These are phyloP conservation scores for Beauveria caledonica DNA, from an alignment of 2,329 filamentous ascomycete genomes.

Conservation along the genomic window DNA sequence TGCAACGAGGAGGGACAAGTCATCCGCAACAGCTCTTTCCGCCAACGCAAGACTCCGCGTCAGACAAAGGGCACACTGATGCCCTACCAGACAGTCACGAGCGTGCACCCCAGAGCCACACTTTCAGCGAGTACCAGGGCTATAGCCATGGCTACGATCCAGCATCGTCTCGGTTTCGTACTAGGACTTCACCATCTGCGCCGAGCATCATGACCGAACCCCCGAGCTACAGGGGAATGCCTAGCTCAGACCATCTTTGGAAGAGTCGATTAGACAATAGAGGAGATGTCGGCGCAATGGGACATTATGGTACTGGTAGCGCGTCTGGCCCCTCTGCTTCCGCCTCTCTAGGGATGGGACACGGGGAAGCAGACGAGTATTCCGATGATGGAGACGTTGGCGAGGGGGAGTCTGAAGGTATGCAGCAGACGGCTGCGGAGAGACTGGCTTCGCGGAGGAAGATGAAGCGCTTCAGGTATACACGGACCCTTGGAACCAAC, in stretches of 20 bases:
- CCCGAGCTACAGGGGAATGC: neutral
- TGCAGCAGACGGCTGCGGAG: slow-evolving; percentile 44
- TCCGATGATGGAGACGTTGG: slow-evolving; percentile 10
- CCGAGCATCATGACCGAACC: slow-evolving; percentile 7
- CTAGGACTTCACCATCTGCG: slow-evolving; percentile 7
- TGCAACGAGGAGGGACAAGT: neutral
- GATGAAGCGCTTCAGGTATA: slow-evolving; percentile 73
- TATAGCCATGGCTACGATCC: slow-evolving; percentile 3
- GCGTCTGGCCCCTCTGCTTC: neutral
- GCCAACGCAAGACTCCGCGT: neutral
- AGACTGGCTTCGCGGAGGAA: slow-evolving; percentile 50
- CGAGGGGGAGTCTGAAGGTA: slow-evolving; percentile 4
- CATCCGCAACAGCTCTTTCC: slow-evolving; percentile 9
- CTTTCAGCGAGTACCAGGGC: neutral
- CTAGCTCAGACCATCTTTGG: slow-evolving; percentile 4
- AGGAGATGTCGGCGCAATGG: neutral
- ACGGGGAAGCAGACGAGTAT: slow-evolving; percentile 3
- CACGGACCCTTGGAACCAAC: too few species aligned
- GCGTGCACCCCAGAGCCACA: neutral
- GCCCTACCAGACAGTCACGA: neutral
- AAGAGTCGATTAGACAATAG: neutral
- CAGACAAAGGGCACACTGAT: slow-evolving; percentile 1
- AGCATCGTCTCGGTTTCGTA: slow-evolving; percentile 7
- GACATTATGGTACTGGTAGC: neutral
- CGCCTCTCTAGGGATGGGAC: neutral